Conservation (phyloP, 2,329 filamentous ascomycete species). For the Phyllosticta citrichinensis region DNA sequence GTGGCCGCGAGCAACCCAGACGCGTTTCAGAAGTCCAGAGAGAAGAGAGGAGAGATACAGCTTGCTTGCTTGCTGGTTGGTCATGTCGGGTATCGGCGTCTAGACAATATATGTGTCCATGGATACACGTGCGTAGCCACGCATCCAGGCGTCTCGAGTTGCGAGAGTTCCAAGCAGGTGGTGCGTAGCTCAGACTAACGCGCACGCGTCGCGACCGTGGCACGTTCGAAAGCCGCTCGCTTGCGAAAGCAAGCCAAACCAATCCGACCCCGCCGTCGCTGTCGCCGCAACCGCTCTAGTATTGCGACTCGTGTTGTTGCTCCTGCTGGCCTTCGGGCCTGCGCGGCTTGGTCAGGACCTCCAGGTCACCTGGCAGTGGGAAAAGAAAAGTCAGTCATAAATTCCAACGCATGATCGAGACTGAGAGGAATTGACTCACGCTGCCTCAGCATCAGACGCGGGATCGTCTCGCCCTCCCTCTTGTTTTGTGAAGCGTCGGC, state of each 20-base stretch:
- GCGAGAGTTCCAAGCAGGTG: too few relatives aligned
- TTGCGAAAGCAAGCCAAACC: neutral
- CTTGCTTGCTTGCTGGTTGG: neutral
- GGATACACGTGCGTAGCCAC: too few relatives aligned
- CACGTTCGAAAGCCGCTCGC: neutral
- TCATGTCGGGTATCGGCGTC: too few relatives aligned
- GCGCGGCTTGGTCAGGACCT: constrained; percentile 36
- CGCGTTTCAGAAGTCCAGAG: too few relatives aligned
- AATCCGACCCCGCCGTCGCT: neutral
- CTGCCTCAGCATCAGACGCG: constrained; percentile 61
- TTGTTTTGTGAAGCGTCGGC: constrained; percentile 59
- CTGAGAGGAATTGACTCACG: constrained; percentile 49
- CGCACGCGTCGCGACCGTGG: too few relatives aligned
- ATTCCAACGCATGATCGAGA: neutral
- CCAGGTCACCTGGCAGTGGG: constrained; percentile 32
- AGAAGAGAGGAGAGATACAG: neutral
- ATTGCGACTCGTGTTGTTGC: neutral
- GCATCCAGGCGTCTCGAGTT: too few relatives aligned
- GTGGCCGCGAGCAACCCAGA: too few relatives aligned
- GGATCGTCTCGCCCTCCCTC: constrained; percentile 57
- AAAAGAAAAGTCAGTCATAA: neutral
- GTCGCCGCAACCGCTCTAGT: neutral
- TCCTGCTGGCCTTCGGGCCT: neutral
- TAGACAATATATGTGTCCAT: too few relatives aligned
- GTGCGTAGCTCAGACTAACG: too few relatives aligned